Evolutionary conservation across 2,329 filamentous ascomycete species (phyloP).

Genomic region (Fusarium decemcellulare): DNA sequence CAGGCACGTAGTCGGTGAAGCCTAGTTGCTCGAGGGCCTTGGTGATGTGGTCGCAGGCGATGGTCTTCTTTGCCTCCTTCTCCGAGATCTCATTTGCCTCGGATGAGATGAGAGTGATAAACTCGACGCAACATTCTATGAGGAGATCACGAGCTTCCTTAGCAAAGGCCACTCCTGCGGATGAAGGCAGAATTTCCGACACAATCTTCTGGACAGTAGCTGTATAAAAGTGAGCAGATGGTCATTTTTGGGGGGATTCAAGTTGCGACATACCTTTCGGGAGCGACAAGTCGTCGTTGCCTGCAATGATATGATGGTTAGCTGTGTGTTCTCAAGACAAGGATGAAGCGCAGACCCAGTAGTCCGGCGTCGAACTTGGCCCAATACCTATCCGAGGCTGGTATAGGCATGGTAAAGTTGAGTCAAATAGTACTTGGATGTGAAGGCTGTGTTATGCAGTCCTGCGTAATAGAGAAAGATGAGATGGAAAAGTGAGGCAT

Average conservation of each 20-base stretch:
- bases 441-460: constrained; percentile 3
- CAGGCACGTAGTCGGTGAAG: constrained; percentile 91
- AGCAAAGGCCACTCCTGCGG: constrained; percentile 85
- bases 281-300: constrained; percentile 74
- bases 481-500: constrained; percentile 26
- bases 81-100: constrained; percentile 99
- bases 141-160: constrained; percentile 96
- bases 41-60: constrained; percentile 97
- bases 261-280: constrained; percentile 69
- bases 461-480: background rate
- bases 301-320: constrained; percentile 58
- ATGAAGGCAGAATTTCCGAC: constrained; percentile 87
- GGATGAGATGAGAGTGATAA: constrained; percentile 98
- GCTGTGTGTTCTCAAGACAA: constrained; percentile 23
- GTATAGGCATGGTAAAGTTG: constrained; percentile 30
- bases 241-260: background rate
- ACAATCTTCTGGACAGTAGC: constrained; percentile 89
- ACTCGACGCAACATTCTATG: constrained; percentile 99
- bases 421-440: background rate
- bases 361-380: constrained; percentile 38
- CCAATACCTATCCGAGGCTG: constrained; percentile 49
- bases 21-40: constrained; percentile 93
- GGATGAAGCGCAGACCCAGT: constrained; percentile 32
- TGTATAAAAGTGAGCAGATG: constrained; percentile 52
- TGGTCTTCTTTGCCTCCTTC: constrained; percentile 99